A percentile compares a stretch with the other conserved stretches of the same genome.
Conservation (phyloP, 2,329 filamentous ascomycete species). For the Rhexocercosporidium sp. region DNA sequence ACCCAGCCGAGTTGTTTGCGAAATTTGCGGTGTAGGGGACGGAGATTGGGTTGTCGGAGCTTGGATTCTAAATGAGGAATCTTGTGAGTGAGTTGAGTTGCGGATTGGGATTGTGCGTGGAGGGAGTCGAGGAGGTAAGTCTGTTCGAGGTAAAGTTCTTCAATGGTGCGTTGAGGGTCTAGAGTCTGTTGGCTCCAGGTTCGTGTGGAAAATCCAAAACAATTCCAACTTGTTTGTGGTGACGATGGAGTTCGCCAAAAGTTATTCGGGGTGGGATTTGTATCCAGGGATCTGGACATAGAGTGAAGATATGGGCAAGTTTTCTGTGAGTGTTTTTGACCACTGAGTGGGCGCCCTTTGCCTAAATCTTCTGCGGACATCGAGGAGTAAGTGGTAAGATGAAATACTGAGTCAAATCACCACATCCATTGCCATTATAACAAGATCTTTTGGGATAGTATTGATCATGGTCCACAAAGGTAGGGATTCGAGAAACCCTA, state of each 20-base stretch:
- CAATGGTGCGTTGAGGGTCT: neutral
- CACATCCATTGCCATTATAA: neutral
- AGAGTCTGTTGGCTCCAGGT: neutral
- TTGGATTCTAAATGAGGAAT: neutral
- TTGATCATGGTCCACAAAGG: neutral
- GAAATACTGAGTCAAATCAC: neutral
- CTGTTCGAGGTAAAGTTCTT: constrained; percentile 14
- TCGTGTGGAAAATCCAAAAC: neutral
- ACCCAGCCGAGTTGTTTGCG: constrained; percentile 5
- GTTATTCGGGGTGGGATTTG: neutral
- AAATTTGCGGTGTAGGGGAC: neutral
- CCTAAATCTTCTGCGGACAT: neutral
- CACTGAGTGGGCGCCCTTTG: neutral
- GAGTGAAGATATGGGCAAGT: too few relatives aligned
- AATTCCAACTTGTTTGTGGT: neutral
- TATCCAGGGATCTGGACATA: neutral
- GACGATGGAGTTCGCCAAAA: neutral
- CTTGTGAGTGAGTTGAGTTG: neutral
- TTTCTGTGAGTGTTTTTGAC: neutral
- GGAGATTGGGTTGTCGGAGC: neutral
- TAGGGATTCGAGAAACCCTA: neutral
- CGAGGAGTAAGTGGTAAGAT: neutral
- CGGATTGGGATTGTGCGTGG: neutral
- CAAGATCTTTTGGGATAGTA: neutral
- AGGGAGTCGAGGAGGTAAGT: constrained; percentile 12